phyloP scores from a whole-genome alignment of 2,329 filamentous ascomycete genomes.

The Chaetomium sp. region DNA sequence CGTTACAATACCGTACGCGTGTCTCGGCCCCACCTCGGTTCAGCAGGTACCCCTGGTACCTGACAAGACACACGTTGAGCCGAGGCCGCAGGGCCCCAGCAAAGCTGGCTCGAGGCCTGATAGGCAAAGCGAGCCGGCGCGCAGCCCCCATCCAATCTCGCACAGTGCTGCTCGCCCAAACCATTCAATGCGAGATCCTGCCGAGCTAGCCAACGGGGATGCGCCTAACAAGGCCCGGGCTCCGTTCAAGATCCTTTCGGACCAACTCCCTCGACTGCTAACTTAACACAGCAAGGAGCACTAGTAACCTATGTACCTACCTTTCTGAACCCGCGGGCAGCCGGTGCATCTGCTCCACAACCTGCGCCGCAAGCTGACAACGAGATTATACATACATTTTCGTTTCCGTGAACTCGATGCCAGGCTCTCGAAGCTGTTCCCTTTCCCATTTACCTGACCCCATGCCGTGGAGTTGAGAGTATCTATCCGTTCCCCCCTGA shows the following conservation, averaged over 20 bases:
- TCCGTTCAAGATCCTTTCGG: neutral
- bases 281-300: neutral
- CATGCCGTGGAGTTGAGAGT: too few relatives aligned
- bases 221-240: slow-evolving; percentile 2
- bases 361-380: neutral
- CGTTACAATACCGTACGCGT: too few relatives aligned
- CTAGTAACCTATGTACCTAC: too few relatives aligned
- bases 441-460: too few relatives aligned
- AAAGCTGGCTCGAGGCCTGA: too few relatives aligned
- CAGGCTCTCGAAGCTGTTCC: too few relatives aligned
- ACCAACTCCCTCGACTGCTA: neutral
- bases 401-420: too few relatives aligned
- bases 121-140: too few relatives aligned
- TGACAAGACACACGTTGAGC: too few relatives aligned
- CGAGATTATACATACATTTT: neutral
- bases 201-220: neutral
- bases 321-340: neutral
- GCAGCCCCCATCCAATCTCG: neutral
- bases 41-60: too few relatives aligned
- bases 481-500: neutral
- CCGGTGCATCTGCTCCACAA: slow-evolving; percentile 7
- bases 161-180: neutral
- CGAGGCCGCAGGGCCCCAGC: too few relatives aligned
- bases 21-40: too few relatives aligned
- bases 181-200: neutral